Base-by-base conservation (phyloP, 176 grass and related monocot genomes). In the Oryza glumipatula region DNA sequence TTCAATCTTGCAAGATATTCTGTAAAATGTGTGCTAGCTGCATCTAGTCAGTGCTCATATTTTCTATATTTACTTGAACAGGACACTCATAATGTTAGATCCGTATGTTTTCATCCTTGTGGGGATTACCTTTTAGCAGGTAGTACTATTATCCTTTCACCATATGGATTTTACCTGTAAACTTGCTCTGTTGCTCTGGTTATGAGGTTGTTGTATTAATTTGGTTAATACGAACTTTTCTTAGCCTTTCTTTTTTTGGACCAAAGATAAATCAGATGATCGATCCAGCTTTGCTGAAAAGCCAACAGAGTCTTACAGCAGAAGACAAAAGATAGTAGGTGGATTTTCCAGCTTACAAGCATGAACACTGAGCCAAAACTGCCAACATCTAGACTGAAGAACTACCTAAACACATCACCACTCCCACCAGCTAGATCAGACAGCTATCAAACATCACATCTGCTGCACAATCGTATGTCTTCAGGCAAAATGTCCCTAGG, bases 61-160 rank as follows among this genome's bases (percentile, higher is more conserved):
- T 22, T 9, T 72, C 38, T 76, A 69, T 81, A 21, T 58, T 91
- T 91, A 26, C 80, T 80, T 64, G 74, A 67, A 85, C 85, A 98
- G 96, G 96, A 98, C 80, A 98, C 96, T 28, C 96, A 98, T 87
- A 98, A 98, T 87, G 91, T 98, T 85, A 94, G 91, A 89, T 98
- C 93, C 79, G 89, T 98, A 77, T 98, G 89, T 83, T 98, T 98
- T 89, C 93, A 98, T 88, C 96, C 96, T 90, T 98, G 87, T 66
- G 96, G 96, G 38, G 93, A 98, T 60, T 98, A 94, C 85, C 88
- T 96, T 67, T 89, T 96, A 86, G 93, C 96, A 86, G 93, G 96
- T 98, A 92, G 96, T 98, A 92, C 23, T 47, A 36, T 5, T 13
- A 17, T 87, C n/a, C 75, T 90, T 86, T 82, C 28, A 17, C 15